Evolutionary conservation across 2,329 filamentous ascomycete genomes (phyloP), one percentile per base, ranked within the genome.

Genomic region (Daldinia eschscholtzii): DNA sequence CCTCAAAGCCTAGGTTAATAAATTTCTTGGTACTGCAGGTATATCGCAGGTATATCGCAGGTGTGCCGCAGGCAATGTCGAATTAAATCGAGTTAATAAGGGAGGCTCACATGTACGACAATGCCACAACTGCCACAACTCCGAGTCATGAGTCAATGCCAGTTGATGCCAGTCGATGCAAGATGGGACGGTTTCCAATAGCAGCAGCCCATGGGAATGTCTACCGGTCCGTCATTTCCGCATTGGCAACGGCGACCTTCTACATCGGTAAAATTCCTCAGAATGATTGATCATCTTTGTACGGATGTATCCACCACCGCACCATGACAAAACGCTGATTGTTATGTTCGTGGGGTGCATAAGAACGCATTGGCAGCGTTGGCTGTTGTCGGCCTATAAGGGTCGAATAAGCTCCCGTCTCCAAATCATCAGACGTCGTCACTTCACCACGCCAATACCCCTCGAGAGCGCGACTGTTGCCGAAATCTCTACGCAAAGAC

Each of bases 321-420:
- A 58, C 61, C 61, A 67, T 41, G 41, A 57, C 37, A 39, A 33
- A 52, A 53, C 39, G 33, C 20, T 53, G 57, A 48, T 37, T 60
- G 57, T 60, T 59, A 57, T 66, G 35, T 69, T 71, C 66, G 69
- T 71, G 69, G 69, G 69, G 69, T 71, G 60, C 65, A 68, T 68
- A 65, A 50, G 44, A 55, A 23, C 20, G 52, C 46, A 20, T 71
- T 63, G 61, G 65, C 42, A 55, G 56, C 53, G 41, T 71, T 63
- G 61, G 65, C 44, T 35, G 39, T 55, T 18, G 30, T 53, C 65
- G 57, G 48, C 69, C 69, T 71, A 71, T 71, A 56, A 64, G 66
- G 30, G 42, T 64, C 20, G 39, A 41, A 50, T 41, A n/a, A 59
- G 12, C 18, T 12, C 28, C 39, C 13, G 23, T 67, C 69, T 69